phyloP scores from a whole-genome alignment of 441 rosid species.

The Daphne laureola region DNA sequence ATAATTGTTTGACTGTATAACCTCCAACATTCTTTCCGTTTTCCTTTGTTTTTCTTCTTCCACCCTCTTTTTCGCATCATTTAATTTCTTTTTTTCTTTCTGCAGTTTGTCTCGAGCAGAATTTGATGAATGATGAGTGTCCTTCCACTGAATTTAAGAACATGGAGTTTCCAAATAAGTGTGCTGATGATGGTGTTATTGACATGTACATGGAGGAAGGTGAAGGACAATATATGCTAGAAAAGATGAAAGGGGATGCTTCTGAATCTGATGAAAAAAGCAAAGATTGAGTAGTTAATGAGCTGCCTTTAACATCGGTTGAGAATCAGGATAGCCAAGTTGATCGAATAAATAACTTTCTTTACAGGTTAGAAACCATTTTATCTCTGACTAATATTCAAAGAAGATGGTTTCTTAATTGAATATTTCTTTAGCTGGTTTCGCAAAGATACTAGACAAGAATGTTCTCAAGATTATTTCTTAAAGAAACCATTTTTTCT shows the following conservation, averaged over 20 bases:
- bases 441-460: too few relatives aligned
- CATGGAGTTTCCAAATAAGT: slow-evolving; percentile 1
- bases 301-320: slow-evolving; percentile 1
- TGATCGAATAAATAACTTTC: not conserved
- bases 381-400: not conserved
- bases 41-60: not conserved
- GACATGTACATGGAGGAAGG: not conserved
- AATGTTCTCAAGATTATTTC: too few relatives aligned
- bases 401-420: too few relatives aligned
- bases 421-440: too few relatives aligned
- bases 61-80: not conserved
- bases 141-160: slow-evolving; percentile 6
- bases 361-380: not conserved
- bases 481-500: too few relatives aligned
- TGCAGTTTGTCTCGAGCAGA: slow-evolving; percentile 9
- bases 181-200: not conserved
- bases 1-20: too few relatives aligned
- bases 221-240: not conserved
- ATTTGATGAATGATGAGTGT: slow-evolving; percentile 11
- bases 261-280: not conserved
- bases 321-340: not conserved
- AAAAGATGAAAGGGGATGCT: not conserved
- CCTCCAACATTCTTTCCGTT: not conserved
- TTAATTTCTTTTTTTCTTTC: slow-evolving; percentile 6
- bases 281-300: not conserved